Evolutionary conservation across 2,329 filamentous ascomycete genomes (phyloP).

Genomic region (Didymella pomorum): DNA sequence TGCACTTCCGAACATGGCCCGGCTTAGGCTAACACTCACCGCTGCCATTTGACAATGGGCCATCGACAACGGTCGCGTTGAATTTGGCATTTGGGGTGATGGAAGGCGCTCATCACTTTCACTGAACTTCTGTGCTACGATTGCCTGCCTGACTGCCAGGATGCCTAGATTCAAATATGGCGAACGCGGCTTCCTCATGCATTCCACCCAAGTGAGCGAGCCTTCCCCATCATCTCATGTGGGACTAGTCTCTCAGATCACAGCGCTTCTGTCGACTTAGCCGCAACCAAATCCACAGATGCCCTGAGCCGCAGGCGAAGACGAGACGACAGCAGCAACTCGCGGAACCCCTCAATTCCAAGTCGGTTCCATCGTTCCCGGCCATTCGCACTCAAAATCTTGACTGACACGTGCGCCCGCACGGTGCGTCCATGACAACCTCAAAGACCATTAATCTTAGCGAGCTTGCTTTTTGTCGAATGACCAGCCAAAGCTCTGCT

Average conservation of each 20-base stretch:
- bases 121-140: no score
- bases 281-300: background rate
- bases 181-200: background rate
- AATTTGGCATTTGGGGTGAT: background rate
- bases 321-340: background rate
- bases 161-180: background rate
- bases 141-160: no score
- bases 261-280: background rate
- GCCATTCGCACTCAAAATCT: background rate
- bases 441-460: background rate
- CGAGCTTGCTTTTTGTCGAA: no score
- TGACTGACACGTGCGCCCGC: background rate
- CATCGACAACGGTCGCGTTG: background rate
- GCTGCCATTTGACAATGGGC: background rate
- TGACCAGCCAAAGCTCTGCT: no score
- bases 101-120: background rate
- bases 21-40: background rate
- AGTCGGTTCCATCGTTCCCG: background rate
- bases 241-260: background rate
- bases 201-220: background rate
- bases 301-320: background rate
- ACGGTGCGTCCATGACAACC: background rate
- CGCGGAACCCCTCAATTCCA: background rate
- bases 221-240: background rate
- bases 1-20: background rate